These are phyloP conservation scores for Hymenoscyphus occultus DNA, from an alignment of 2,329 filamentous ascomycete genomes.

Conservation along the genomic window DNA sequence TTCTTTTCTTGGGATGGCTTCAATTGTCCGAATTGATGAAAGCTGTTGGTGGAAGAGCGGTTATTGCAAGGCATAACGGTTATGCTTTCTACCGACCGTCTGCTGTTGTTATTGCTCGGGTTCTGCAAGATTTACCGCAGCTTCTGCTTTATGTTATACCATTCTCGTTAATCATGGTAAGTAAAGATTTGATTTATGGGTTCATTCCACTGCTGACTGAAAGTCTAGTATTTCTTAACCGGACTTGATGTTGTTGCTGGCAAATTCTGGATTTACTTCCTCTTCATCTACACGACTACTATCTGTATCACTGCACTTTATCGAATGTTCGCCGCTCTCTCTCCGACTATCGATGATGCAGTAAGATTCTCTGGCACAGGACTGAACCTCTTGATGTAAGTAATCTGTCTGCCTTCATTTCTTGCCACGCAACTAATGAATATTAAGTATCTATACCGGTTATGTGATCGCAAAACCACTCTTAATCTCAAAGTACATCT, in stretches of 20 bases:
- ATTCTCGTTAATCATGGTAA: conserved; percentile 55
- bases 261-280: conserved; percentile 64
- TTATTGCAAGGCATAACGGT: conserved; percentile 65
- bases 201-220: conserved; percentile 45
- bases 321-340: conserved; percentile 64
- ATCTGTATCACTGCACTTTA: conserved; percentile 63
- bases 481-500: conserved; percentile 56
- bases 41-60: conserved; percentile 65
- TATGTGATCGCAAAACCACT: conserved; percentile 66
- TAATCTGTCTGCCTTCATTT: conserved; percentile 40
- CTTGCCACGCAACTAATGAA: not conserved
- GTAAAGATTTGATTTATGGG: conserved; percentile 8
- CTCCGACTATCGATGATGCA: conserved; percentile 62
- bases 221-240: conserved; percentile 75
- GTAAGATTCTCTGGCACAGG: conserved; percentile 58
- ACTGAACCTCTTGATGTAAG: conserved; percentile 65
- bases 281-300: conserved; percentile 62
- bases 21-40: conserved; percentile 77
- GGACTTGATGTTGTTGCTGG: conserved; percentile 55
- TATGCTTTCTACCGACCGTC: conserved; percentile 70
- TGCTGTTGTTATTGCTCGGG: conserved; percentile 61
- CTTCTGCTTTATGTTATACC: conserved; percentile 54
- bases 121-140: conserved; percentile 61
- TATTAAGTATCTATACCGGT: conserved; percentile 53
- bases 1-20: conserved; percentile 66